Evolutionary conservation across 768 basidiomycete genomes (phyloP).

Genomic region (Macrolepiota dolichaula): DNA sequence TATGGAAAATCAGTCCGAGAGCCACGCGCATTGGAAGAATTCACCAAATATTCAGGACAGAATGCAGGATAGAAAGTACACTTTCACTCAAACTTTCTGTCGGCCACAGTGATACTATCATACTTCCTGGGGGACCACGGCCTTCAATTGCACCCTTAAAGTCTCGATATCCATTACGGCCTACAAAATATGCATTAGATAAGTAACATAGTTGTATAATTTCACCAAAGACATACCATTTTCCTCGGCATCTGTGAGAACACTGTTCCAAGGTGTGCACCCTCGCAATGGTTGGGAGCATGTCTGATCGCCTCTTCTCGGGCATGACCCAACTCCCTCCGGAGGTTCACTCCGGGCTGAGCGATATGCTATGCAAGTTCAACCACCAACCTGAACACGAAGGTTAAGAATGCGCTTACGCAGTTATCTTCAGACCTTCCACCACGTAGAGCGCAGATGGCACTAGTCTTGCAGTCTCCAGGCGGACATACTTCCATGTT

Average conservation of each 20-base stretch:
- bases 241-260: conserved; percentile 18
- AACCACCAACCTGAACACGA: neutral
- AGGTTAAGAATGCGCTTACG: conserved; percentile 21
- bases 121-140: neutral
- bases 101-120: neutral
- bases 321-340: conserved; percentile 8
- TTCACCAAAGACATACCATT: neutral
- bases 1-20: too few relatives aligned
- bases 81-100: too few relatives aligned
- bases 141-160: neutral
- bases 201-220: too few relatives aligned
- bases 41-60: too few relatives aligned
- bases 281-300: conserved; percentile 28
- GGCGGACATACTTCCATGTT: conserved; percentile 28
- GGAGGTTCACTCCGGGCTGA: conserved; percentile 23
- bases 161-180: neutral
- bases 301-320: conserved; percentile 4
- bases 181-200: neutral
- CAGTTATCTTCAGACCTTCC: conserved; percentile 41
- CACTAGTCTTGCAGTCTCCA: conserved; percentile 33
- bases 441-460: conserved; percentile 42
- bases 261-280: conserved; percentile 24
- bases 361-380: conserved; percentile 13
- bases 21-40: too few relatives aligned
- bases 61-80: too few relatives aligned